Percentiles rank a stretch among this genome's conserved stretches.
Conservation (phyloP, 2,329 filamentous ascomycete species). For the Monilinia laxa region DNA sequence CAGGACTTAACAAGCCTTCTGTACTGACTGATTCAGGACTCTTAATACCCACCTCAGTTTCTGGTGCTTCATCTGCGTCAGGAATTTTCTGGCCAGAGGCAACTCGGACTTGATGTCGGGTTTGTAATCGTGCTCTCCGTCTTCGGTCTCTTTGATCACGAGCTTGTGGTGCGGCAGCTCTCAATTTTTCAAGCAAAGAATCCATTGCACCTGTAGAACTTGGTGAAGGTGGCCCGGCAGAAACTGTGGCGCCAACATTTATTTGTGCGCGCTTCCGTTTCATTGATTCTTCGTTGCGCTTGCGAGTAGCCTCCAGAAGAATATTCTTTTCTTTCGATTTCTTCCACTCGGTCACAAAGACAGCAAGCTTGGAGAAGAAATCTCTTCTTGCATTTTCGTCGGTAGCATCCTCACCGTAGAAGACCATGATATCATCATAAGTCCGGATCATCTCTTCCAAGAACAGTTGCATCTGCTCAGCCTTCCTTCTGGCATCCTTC, state of each 20-base stretch:
- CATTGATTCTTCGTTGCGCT: slow-evolving; percentile 86
- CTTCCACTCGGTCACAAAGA: slow-evolving; percentile 93
- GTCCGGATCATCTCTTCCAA: slow-evolving; percentile 88
- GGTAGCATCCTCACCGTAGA: slow-evolving; percentile 89
- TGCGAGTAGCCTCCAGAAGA: slow-evolving; percentile 74
- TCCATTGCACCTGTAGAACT: slow-evolving; percentile 90
- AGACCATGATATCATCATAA: slow-evolving; percentile 93
- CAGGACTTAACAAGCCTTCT: slow-evolving; percentile 38
- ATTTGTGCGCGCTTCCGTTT: slow-evolving; percentile 79
- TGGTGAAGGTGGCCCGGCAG: slow-evolving; percentile 59
- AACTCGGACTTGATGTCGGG: slow-evolving; percentile 83
- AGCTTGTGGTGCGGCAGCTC: slow-evolving; percentile 86
- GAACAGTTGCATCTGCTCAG: slow-evolving; percentile 92
- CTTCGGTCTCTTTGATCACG: slow-evolving; percentile 87
- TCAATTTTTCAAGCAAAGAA: slow-evolving; percentile 87
- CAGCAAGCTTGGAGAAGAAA: slow-evolving; percentile 91
- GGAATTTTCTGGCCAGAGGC: slow-evolving; percentile 88
- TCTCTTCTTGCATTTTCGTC: slow-evolving; percentile 93
- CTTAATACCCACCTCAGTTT: slow-evolving; percentile 53
- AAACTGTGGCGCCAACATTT: slow-evolving; percentile 48
- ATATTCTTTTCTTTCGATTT: slow-evolving; percentile 93
- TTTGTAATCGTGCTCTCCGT: slow-evolving; percentile 83
- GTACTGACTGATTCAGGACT: slow-evolving; percentile 49
- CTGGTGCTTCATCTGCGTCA: slow-evolving; percentile 63
- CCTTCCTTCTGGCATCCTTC: slow-evolving; percentile 95